Evolutionary conservation across 495 filamentous ascomycete species (phyloP).

Genomic region (Penicillium tannophilum): DNA sequence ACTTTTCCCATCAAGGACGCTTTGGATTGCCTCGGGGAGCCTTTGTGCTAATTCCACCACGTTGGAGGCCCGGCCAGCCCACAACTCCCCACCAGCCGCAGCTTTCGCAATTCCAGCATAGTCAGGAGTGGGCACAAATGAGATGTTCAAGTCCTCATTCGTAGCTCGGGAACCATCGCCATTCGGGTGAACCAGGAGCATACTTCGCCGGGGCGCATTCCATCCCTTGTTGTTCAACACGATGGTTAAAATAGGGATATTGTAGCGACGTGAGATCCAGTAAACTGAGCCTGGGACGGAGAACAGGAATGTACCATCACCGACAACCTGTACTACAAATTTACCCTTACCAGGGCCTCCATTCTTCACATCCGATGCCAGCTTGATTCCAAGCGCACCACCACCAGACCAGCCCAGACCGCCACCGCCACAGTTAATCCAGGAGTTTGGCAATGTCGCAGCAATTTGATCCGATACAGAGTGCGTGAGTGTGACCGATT

Average conservation of each 20-base stretch:
- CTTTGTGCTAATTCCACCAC: slow-evolving; percentile 61
- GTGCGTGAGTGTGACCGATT: slow-evolving; percentile 82
- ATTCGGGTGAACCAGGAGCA: slow-evolving; percentile 81
- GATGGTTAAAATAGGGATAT: slow-evolving; percentile 86
- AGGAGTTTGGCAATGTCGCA: slow-evolving; percentile 73
- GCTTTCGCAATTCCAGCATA: slow-evolving; percentile 92
- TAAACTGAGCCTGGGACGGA: slow-evolving; percentile 87
- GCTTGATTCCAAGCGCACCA: slow-evolving; percentile 82
- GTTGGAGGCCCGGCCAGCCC: slow-evolving; percentile 66
- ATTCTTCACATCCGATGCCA: slow-evolving; percentile 67
- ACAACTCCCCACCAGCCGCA: slow-evolving; percentile 76
- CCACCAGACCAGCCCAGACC: slow-evolving; percentile 96
- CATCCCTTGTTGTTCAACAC: slow-evolving; percentile 95
- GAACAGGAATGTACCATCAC: slow-evolving; percentile 91
- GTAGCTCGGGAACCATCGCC: slow-evolving; percentile 74
- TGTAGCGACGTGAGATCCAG: slow-evolving; percentile 86
- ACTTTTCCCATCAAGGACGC: slow-evolving; percentile 64
- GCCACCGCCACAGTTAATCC: slow-evolving; percentile 94
- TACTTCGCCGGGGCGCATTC: slow-evolving; percentile 78
- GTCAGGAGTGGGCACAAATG: slow-evolving; percentile 82
- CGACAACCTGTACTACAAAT: slow-evolving; percentile 92
- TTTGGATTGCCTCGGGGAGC: slow-evolving; percentile 66
- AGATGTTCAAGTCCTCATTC: slow-evolving; percentile 89
- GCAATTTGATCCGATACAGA: slow-evolving; percentile 83
- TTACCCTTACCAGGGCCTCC: slow-evolving; percentile 65